phyloP scores from a whole-genome alignment of 768 basidiomycete genomes.

The Termitomyces sp. region DNA sequence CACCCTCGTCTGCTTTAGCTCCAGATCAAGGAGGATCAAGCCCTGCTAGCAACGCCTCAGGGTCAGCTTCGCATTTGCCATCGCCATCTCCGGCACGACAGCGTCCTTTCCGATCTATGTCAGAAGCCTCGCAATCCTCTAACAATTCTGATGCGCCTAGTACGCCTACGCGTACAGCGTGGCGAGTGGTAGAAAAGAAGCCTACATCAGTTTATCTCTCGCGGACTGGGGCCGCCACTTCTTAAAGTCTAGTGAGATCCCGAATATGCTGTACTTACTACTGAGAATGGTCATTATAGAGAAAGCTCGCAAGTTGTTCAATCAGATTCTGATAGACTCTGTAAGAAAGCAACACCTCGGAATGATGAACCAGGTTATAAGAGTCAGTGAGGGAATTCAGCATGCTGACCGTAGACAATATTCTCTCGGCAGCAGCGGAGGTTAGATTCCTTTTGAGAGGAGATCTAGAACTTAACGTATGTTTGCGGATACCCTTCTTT shows the following conservation, averaged over 20 bases:
- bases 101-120: slow-evolving; percentile 2
- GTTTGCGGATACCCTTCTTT: not conserved
- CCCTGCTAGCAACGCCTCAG: not conserved
- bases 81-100: not conserved
- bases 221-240: not conserved
- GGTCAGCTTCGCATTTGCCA: not conserved
- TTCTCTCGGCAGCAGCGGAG: not conserved
- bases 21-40: not conserved
- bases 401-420: not conserved
- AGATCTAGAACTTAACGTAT: not conserved
- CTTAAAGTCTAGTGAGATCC: slow-evolving; percentile 1
- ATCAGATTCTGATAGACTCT: not conserved
- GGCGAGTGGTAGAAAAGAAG: slow-evolving; percentile 13
- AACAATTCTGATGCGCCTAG: not conserved
- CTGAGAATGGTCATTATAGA: not conserved
- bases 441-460: not conserved
- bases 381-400: not conserved
- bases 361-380: not conserved
- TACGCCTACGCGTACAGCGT: slow-evolving; percentile 15
- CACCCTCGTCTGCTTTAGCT: not conserved
- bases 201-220: slow-evolving; percentile 1
- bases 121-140: slow-evolving; percentile 1
- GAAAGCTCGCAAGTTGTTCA: not conserved
- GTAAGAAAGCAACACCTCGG: not conserved
- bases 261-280: slow-evolving; percentile 1